Evolutionary conservation across 1,284 basidiomycete species (phyloP).

Genomic region (Pascua guehoae): DNA sequence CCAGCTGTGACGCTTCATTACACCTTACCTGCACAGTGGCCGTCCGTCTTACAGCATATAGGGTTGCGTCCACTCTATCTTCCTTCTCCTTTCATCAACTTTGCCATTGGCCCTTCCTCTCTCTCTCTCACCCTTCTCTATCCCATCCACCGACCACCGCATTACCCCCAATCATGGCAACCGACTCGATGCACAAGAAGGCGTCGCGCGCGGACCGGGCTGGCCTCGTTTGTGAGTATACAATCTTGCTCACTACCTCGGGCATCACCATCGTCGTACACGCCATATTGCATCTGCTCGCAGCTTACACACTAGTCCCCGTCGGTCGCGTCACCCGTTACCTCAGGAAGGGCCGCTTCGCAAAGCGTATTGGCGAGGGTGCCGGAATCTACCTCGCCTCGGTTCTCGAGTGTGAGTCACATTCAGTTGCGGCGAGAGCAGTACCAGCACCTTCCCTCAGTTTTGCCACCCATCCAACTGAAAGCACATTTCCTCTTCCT

Average conservation of each 20-base stretch:
- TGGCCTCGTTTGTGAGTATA: conserved; percentile 62
- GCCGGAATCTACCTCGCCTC: conserved; percentile 68
- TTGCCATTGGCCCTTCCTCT: background rate
- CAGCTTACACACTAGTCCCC: conserved; percentile 56
- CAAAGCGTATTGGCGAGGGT: conserved; percentile 59
- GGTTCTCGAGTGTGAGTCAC: conserved; percentile 41
- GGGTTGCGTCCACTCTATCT: conserved; percentile 10
- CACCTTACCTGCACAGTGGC: too few species aligned
- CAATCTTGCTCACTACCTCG: background rate
- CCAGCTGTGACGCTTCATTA: too few species aligned
- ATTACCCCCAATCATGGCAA: conserved; percentile 48
- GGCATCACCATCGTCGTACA: background rate
- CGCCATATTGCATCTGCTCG: background rate
- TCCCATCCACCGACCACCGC: conserved; percentile 20
- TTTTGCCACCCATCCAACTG: too few species aligned
- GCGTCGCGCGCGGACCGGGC: conserved; percentile 77
- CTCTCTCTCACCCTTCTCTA: conserved; percentile 18
- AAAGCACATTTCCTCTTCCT: too few species aligned
- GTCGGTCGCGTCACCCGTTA: conserved; percentile 85
- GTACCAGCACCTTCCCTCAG: too few species aligned
- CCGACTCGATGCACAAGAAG: conserved; percentile 53
- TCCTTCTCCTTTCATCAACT: conserved; percentile 17
- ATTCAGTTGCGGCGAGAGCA: too few species aligned
- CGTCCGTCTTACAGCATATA: too few species aligned
- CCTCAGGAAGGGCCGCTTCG: conserved; percentile 79